These are phyloP conservation scores for Nigrospora sphaerica DNA, from an alignment of 2,329 filamentous ascomycete genomes.

Conservation along the genomic window DNA sequence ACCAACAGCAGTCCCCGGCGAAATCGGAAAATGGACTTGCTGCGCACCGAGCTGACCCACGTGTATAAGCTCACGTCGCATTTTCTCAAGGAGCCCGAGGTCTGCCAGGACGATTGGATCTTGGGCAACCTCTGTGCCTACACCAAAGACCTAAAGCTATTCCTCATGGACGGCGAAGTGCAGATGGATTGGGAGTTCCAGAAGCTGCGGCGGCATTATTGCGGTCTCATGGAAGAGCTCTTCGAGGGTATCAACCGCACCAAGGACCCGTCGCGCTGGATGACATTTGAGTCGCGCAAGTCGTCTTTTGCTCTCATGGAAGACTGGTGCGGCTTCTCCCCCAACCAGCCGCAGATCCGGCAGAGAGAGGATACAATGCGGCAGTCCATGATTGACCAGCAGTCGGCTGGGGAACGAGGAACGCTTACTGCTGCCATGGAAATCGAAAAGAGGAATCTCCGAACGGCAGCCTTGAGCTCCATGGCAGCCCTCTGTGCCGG, in stretches of 20 bases:
- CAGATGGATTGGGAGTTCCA: constrained; percentile 95
- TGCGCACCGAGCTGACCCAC: constrained; percentile 91
- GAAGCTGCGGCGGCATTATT: constrained; percentile 85
- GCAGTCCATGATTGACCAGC: constrained; percentile 74
- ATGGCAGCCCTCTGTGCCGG: constrained; percentile 90
- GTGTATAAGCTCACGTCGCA: constrained; percentile 92
- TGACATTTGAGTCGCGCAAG: constrained; percentile 94
- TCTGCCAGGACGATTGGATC: constrained; percentile 85
- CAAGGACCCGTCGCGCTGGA: constrained; percentile 82
- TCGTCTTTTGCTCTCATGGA: constrained; percentile 97
- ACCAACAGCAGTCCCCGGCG: constrained; percentile 75
- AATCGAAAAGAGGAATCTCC: constrained; percentile 89
- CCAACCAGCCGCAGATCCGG: constrained; percentile 76
- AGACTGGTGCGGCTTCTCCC: constrained; percentile 97
- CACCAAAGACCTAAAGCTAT: constrained; percentile 85
- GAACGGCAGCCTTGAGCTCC: constrained; percentile 83
- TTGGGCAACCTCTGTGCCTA: constrained; percentile 83
- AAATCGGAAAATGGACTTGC: constrained; percentile 75
- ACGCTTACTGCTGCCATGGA: constrained; percentile 86
- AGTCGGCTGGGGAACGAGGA: constrained; percentile 66
- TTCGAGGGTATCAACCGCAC: constrained; percentile 88
- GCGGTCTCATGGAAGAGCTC: constrained; percentile 84
- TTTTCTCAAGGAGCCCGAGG: constrained; percentile 71
- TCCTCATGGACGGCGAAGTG: constrained; percentile 89
- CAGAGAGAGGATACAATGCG: constrained; percentile 82